A percentile compares a stretch with the other conserved stretches of the same genome.
These are phyloP conservation scores for Pseudodiploospora longispora DNA, from an alignment of 2,329 filamentous ascomycete species.

Conservation along the genomic window DNA sequence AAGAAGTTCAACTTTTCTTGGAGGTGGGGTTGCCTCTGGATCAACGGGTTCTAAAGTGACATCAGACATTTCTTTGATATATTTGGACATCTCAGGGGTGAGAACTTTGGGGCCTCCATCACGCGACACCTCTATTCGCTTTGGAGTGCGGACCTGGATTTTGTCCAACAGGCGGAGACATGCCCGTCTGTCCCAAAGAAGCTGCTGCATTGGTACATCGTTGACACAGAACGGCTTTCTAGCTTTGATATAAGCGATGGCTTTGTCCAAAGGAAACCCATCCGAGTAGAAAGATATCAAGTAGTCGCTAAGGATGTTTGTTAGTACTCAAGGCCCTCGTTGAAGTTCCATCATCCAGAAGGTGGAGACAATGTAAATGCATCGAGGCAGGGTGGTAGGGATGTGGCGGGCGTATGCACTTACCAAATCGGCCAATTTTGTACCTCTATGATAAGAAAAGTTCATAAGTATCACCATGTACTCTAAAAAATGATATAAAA, in stretches of 20 bases:
- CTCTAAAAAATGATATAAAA: not conserved
- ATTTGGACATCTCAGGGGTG: constrained; percentile 69
- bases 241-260: constrained; percentile 87
- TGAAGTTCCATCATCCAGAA: not conserved
- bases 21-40: constrained; percentile 53
- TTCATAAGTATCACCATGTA: constrained; percentile 4
- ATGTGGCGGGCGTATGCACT: constrained; percentile 17
- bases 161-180: constrained; percentile 83
- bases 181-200: constrained; percentile 89
- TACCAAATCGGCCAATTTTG: constrained; percentile 92
- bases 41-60: constrained; percentile 64
- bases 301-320: constrained; percentile 55
- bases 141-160: constrained; percentile 82
- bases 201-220: constrained; percentile 92
- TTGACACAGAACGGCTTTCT: constrained; percentile 97
- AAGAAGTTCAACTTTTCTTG: constrained; percentile 71
- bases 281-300: constrained; percentile 98
- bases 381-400: not conserved
- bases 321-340: constrained; percentile 11
- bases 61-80: constrained; percentile 73
- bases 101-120: constrained; percentile 81
- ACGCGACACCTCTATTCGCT: constrained; percentile 80
- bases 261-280: constrained; percentile 93
- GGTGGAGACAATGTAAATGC: too few relatives aligned
- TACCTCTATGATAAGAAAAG: constrained; percentile 46